Base-by-base conservation (phyloP, 179 eudicot species). In the Silene noctiflora region DNA sequence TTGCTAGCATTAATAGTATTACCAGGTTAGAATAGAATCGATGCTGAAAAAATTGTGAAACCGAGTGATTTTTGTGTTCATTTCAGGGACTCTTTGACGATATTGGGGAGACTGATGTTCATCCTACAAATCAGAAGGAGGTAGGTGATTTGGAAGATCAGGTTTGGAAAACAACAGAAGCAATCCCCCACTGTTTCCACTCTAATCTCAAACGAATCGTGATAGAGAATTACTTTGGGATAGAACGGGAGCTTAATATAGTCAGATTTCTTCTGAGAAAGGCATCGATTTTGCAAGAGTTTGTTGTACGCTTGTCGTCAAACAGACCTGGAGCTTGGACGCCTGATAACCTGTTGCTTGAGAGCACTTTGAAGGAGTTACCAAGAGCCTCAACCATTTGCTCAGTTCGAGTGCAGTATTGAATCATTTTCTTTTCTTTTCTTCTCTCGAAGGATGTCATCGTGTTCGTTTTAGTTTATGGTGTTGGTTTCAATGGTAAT, bases 181-280 rank as follows among this genome's bases (percentile, higher is more conserved):
- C 64, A 19, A 20, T 19, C 27, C 64, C 64, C 2, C 12, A 59
- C 8, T 59, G 64, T 19, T 59, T 19, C 64, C 64, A 59, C 0
- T 58, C 20, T 58, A 58, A n/a, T n/a, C 61, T 58, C 61, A 58
- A 59, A 59, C 64, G 27, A 59, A 59, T 59, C 22, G 1, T 19
- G 64, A 59, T 59, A 19, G 64, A 59, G 25, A 59, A 59, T 59
- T 42, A 59, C 64, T 59, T 59, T 59, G 64, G 25, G 64, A 20
- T 6, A 7, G 64, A 6, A 21, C 9, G 64, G 3, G 64, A 59
- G 64, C 25, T 7, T 5, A 59, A 59, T 9, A 59, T 59, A 20
- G 16, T 59, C 64, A 20, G 22, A 59, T 59, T 4, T 59, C 64
- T 59, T 59, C 25, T 59, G 2, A 59, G 3, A 21, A 59, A 59